Evolutionary conservation across 306 rosid genomes (phyloP).

Genomic region (Ochetophila trinervis): DNA sequence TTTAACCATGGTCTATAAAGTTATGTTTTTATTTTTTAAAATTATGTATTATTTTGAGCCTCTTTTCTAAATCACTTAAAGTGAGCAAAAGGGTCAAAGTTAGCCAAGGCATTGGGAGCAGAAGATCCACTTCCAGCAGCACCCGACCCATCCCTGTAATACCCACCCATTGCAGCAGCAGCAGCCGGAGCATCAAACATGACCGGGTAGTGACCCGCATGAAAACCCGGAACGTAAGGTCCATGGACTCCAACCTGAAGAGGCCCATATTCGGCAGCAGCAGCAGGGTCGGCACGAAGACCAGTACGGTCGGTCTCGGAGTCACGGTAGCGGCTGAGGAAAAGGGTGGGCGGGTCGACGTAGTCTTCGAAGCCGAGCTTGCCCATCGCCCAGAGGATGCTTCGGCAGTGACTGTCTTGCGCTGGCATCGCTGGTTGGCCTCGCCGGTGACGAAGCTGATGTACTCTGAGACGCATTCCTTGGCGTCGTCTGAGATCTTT

Average conservation of each 20-base stretch:
- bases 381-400: conserved; percentile 46
- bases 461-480: conserved; percentile 71
- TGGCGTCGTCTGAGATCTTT: conserved; percentile 72
- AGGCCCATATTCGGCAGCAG: conserved; percentile 16
- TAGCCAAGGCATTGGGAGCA: background rate
- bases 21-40: too few species aligned
- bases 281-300: background rate
- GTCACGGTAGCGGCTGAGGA: conserved; percentile 50
- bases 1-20: too few species aligned
- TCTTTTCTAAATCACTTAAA: too few species aligned
- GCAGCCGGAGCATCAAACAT: conserved; percentile 21
- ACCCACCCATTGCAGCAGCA: conserved; percentile 20
- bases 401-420: conserved; percentile 47
- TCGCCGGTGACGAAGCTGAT: conserved; percentile 72
- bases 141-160: conserved; percentile 22
- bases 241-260: conserved; percentile 10
- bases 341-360: conserved; percentile 42
- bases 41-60: background rate
- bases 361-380: conserved; percentile 52
- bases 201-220: conserved; percentile 11
- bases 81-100: conserved; percentile 27
- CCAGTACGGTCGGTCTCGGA: conserved; percentile 32
- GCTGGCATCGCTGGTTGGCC: conserved; percentile 68
- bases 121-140: conserved; percentile 6
- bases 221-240: conserved; percentile 27